Base-by-base conservation (phyloP, 805 yeast species). In the Kodamaea kaohsiungensis region DNA sequence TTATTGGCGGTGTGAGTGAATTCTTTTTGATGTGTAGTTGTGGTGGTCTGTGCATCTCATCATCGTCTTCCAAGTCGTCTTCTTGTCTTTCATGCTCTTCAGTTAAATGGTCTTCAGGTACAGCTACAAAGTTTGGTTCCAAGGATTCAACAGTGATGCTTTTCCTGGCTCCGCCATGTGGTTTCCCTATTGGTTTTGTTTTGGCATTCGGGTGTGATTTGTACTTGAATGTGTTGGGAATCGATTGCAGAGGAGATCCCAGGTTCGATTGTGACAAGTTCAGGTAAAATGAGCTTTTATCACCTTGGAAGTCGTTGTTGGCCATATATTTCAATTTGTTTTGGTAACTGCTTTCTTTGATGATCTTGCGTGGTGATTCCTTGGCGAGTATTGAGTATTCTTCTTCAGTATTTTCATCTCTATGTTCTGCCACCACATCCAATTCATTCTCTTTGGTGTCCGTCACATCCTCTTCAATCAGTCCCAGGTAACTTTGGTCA, bases 141-240 rank as follows among this genome's bases (percentile, higher is more conserved):
- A 38, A 49, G 38, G 25, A 19, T 30, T 30, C 50, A 15, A 19
- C 22, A 7, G 33, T 19, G 6, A 16, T 22, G 19, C 9, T 30
- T 43, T 30, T 52, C 42, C 13, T 45, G 19, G 25, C 25, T 22
- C 25, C 25, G 25, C 25, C 25, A 3, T 22, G 25, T 22, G 53
- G 16, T 22, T 19, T 48, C 43, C 72, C 73, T 9, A 73, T 61
- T n/a, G 59, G 53, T 57, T 73, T 76, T 1, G 80, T 71, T 52
- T 65, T 69, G 18, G 80, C 80, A 55, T 75, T 76, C 5, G 79
- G 79, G 56, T 73, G 77, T n/a, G 76, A 69, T 57, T 75, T 76
- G 54, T 75, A 70, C 55, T 74, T 71, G 66, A 76, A 76, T 1
- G 80, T 76, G 53, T 76, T 76, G 18, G 80, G 79, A 17, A 73